Percentiles rank a stretch among this genome's conserved stretches.
Conservation (phyloP, 31 red algal species). For the Endocladia muricata region DNA sequence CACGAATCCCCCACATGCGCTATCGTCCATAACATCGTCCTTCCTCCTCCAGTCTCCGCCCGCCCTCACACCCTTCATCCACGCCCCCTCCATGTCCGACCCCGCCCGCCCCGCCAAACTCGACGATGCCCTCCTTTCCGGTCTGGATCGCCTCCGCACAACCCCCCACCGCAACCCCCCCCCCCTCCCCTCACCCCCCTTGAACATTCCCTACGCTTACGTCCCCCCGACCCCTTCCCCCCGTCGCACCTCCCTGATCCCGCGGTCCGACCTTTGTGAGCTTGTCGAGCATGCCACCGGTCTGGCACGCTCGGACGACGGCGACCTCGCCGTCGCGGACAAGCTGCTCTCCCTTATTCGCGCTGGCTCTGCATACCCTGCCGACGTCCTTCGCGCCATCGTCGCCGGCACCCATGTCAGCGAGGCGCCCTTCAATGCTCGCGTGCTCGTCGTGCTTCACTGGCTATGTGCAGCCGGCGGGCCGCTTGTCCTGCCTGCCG, state of each 20-base stretch:
- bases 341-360: constrained; percentile 28
- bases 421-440: constrained; percentile 42
- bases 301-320: constrained; percentile 21
- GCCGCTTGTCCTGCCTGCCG: constrained; percentile 32
- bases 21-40: not conserved
- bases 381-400: constrained; percentile 22
- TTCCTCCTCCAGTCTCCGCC: not conserved
- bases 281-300: constrained; percentile 52
- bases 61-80: not conserved
- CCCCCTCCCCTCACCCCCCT: not conserved
- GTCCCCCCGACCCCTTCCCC: not conserved
- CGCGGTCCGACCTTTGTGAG: constrained; percentile 30
- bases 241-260: constrained; percentile 1
- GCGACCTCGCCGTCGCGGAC: constrained; percentile 16
- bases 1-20: too few species aligned
- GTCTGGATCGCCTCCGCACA: not conserved
- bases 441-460: constrained; percentile 40
- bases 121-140: constrained; percentile 12
- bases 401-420: constrained; percentile 38
- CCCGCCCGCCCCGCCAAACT: not conserved
- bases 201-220: not conserved
- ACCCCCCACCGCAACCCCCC: not conserved
- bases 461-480: constrained; percentile 46
- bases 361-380: constrained; percentile 21
- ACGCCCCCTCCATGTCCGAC: not conserved